These are phyloP conservation scores for Lactarius trivialis DNA, from an alignment of 768 basidiomycete species.

Conservation along the genomic window DNA sequence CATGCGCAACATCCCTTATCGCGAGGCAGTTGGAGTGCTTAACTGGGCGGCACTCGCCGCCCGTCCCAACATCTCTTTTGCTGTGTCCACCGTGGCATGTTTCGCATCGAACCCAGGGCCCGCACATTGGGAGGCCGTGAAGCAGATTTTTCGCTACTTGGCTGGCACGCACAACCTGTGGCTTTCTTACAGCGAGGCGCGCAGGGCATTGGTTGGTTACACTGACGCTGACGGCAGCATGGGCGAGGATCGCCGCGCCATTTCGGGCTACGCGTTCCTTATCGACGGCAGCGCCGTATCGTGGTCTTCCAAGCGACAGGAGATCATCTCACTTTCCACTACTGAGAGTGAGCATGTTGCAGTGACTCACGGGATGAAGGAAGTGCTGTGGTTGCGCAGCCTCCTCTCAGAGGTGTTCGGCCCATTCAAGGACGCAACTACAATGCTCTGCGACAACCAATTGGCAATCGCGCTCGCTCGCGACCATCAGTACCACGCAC, in stretches of 20 bases:
- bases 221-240: not conserved
- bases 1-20: not conserved
- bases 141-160: not conserved
- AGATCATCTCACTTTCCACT: not conserved
- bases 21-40: not conserved
- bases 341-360: not conserved
- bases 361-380: not conserved
- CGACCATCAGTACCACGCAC: no score
- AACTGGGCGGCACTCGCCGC: not conserved
- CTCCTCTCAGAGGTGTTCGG: no score
- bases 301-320: not conserved
- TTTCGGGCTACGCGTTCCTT: not conserved
- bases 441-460: no score
- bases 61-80: not conserved
- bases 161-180: not conserved
- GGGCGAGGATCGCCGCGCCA: not conserved
- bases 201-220: not conserved
- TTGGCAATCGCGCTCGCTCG: no score
- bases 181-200: not conserved
- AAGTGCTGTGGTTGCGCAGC: not conserved
- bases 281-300: not conserved
- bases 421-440: no score
- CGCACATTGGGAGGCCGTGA: not conserved
- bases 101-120: not conserved
- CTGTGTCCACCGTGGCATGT: not conserved